Evolutionary conservation across 306 rosid genomes (phyloP), one percentile per base, ranked within the genome.

Genomic region (Trichosanthes truncata): DNA sequence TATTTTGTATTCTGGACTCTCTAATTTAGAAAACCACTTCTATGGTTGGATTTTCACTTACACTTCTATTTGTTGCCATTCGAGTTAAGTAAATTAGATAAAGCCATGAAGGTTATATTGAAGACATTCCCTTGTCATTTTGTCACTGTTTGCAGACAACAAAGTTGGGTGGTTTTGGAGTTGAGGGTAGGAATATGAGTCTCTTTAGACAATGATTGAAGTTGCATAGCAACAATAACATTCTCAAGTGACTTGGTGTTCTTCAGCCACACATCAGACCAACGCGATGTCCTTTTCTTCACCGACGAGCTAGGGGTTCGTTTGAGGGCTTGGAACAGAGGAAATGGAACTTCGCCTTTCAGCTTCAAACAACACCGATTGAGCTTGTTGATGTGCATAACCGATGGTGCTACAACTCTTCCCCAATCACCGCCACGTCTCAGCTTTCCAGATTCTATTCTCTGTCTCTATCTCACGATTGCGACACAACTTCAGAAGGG

Each of bases 201-300:
- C 46, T 69, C 53, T 61, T 43, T 82, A 61, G 83, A 76, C 49
- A 87, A 84, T 10, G 97, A 74, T 21, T 82, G 90, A 15, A 92
- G 89, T 7, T 90, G 86, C 97, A 93, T 89, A 2, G 96, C 88
- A 45, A 80, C 81, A 46, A 92, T 82, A 55, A 90, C 85, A 46
- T 84, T 82, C 74, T 82, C 83, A 52, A 92, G 84, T 2, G 90
- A 79, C 40, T 88, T 84, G 43, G 84, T 76, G 83, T 86, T 87
- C 80, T 91, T 91, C 41, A 88, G 76, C 92, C 92, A 88, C 73
- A 90, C 12, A 65, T 89, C 91, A 0, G 98, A 89, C 98, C 97
- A 93, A 29, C 84, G 79, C 11, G 86, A 41, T 0, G 80, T 25
- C 67, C 76, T 79, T 75, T 75, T 86, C 84, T 84, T 86, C 84